Evolutionary conservation across 148 eudicot species (phyloP).

Genomic region (Fagopyrum homotropicum): DNA sequence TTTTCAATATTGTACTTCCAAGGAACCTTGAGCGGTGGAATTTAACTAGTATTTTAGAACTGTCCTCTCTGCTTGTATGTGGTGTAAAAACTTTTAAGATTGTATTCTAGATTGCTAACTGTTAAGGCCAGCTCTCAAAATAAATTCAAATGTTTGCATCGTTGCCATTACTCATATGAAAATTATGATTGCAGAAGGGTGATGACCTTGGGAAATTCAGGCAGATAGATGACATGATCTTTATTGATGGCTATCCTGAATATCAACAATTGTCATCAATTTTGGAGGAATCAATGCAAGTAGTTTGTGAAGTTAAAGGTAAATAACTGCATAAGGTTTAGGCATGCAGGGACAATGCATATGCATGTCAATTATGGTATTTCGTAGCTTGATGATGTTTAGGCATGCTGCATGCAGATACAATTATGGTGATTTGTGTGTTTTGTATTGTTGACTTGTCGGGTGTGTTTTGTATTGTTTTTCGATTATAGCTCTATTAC

Average conservation of each 20-base stretch:
- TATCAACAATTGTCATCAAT: constrained; percentile 54
- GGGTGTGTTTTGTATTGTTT: too few relatives aligned
- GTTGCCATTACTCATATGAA: not conserved
- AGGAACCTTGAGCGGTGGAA: not conserved
- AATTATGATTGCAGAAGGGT: constrained; percentile 50
- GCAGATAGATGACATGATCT: constrained; percentile 89
- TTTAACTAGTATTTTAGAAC: not conserved
- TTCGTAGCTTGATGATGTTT: not conserved
- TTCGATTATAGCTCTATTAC: too few relatives aligned
- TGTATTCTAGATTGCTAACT: not conserved
- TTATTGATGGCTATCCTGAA: constrained; percentile 64
- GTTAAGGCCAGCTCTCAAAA: not conserved
- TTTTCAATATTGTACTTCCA: not conserved
- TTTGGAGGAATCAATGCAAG: constrained; percentile 62
- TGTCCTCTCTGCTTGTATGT: not conserved
- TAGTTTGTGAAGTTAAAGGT: constrained; percentile 96
- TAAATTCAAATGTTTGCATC: not conserved
- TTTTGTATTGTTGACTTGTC: too few relatives aligned
- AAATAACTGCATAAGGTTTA: not conserved
- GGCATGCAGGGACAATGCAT: not conserved
- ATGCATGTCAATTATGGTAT: not conserved
- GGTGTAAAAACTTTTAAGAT: not conserved
- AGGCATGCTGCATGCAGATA: not conserved
- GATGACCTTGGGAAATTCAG: constrained; percentile 89
- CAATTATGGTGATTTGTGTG: not conserved